Conservation (phyloP, 164 flowering plant genomes). For the Chimonanthus salicifolius region DNA sequence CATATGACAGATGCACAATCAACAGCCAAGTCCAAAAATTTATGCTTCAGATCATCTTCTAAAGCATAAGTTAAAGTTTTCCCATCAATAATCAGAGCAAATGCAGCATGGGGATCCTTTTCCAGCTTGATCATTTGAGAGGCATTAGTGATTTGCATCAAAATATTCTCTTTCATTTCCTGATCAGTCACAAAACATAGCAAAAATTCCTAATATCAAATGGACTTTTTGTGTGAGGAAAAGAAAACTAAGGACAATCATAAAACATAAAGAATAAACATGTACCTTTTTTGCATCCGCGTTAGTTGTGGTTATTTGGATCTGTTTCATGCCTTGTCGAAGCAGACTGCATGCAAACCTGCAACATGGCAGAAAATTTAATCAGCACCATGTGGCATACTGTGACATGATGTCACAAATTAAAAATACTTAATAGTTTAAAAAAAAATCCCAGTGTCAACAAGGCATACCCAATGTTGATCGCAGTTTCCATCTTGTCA, state of each 20-base stretch:
- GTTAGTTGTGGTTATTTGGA: conserved; percentile 41
- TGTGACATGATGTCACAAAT: not conserved
- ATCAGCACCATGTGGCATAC: not conserved
- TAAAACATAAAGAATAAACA: not conserved
- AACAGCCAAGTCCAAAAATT: conserved; percentile 79
- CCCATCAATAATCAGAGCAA: conserved; percentile 94
- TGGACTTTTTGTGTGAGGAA: not conserved
- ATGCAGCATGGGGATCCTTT: conserved; percentile 95
- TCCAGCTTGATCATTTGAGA: conserved; percentile 80
- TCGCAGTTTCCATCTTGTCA: conserved; percentile 99
- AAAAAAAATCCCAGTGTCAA: not conserved
- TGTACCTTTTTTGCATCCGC: conserved; percentile 50
- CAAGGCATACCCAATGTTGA: conserved; percentile 82
- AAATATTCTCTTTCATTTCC: conserved; percentile 69
- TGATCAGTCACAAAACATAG: conserved; percentile 30
- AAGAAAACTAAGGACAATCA: not conserved
- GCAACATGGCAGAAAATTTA: conserved; percentile 18
- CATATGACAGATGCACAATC: conserved; percentile 97
- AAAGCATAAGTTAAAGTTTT: conserved; percentile 73
- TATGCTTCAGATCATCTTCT: conserved; percentile 74
- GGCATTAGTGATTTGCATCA: conserved; percentile 76
- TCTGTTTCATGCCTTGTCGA: conserved; percentile 94
- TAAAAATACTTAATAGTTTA: not conserved
- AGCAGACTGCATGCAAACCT: conserved; percentile 91
- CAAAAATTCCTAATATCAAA: not conserved